Evolutionary conservation across 768 basidiomycete species (phyloP), one percentile per base, ranked within the genome.

Genomic region (Termitomyces sp.): DNA sequence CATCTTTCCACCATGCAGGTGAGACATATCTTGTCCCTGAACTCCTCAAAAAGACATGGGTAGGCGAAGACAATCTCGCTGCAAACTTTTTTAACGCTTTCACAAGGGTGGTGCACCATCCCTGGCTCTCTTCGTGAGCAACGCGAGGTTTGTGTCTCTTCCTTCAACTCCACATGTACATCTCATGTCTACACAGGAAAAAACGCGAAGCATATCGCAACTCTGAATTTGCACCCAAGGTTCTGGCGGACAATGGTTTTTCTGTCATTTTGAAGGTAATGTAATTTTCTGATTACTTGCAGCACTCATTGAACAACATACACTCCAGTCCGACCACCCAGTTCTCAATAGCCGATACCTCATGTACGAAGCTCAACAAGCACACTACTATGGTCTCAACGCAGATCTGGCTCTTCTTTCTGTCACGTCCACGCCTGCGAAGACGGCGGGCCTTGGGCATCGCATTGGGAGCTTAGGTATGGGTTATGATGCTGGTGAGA

Each of bases 1-100:
- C 88, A 0, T 85, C 86, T 0, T 82, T 90, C 70, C 89, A 91
- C 62, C 89, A 91, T 61, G 89, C 90, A 1, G 83, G 84, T 42
- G 88, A 91, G 62, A 82, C 89, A 0, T 92, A 87, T 61, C 83
- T 93, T 41, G 88, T 91, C n/a, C 86, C 89, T 2, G 82, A 83
- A 26, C 67, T 89, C 1, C 75, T 93, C 54, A 91, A 90, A 69
- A 76, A 78, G 63, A 78, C 84, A 10, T 93, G 81, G 70, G 88
- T 83, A 63, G 46, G 66, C 60, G 51, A 17, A 11, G 35, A 19
- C 35, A 44, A 28, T 5, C 12, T 31, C 3, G 14, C 54, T 14
- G 31, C 53, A 56, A 49, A 9, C 57, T 55, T 19, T 5, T 60
- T 38, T 47, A 17, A 44, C 15, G 3, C 26, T 4, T 30, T 38